Conservation (phyloP, 495 filamentous ascomycete genomes). For the Aspergillus bertholletiae region DNA sequence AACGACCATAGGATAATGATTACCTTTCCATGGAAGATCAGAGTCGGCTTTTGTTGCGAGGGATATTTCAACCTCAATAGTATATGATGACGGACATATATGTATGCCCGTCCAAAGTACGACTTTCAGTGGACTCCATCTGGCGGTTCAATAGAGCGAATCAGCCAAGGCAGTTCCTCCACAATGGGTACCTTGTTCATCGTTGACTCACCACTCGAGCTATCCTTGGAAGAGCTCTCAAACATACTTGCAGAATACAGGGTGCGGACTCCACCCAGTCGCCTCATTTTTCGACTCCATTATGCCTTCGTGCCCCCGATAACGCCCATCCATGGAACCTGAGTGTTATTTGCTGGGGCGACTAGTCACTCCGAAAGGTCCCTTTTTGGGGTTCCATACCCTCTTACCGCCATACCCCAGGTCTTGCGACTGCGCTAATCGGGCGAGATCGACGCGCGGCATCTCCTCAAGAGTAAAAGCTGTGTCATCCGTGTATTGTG, state of each 20-base stretch:
- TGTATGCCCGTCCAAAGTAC: too few species aligned
- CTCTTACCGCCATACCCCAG: slow-evolving; percentile 16
- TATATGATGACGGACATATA: too few species aligned
- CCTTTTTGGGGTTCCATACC: neutral
- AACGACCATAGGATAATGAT: too few species aligned
- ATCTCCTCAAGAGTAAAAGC: slow-evolving; percentile 13
- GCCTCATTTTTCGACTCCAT: neutral
- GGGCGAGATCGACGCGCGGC: slow-evolving; percentile 25
- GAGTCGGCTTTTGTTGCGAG: too few species aligned
- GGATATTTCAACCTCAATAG: too few species aligned
- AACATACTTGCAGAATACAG: slow-evolving; percentile 3
- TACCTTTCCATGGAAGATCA: too few species aligned
- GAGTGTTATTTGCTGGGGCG: neutral
- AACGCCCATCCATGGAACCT: neutral
- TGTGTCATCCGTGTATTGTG: slow-evolving; percentile 24
- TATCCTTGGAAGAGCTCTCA: slow-evolving; percentile 1
- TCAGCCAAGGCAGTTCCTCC: neutral
- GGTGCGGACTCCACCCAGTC: slow-evolving; percentile 5
- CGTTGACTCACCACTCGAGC: neutral
- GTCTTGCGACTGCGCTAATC: slow-evolving; percentile 16
- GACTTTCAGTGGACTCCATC: too few species aligned
- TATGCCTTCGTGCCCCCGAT: neutral
- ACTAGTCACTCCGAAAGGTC: neutral
- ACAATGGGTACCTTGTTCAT: neutral
- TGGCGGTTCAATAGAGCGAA: neutral